phyloP scores from a whole-genome alignment of 768 basidiomycete species.

The Leccinum fibrillosum region DNA sequence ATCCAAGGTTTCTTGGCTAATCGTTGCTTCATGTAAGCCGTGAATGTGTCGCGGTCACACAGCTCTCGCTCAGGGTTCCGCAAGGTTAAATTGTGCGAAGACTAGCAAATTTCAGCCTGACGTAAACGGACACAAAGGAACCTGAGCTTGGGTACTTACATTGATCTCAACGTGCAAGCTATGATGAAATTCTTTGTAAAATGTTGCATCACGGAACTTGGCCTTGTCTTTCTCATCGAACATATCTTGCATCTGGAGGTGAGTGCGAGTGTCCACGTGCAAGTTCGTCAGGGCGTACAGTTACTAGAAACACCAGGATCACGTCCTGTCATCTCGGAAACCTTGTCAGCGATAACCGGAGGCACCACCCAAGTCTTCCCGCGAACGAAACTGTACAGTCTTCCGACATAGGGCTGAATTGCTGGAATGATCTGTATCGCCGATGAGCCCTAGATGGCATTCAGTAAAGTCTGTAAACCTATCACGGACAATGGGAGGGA shows the following conservation, averaged over 20 bases:
- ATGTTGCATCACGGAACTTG: conserved; percentile 44
- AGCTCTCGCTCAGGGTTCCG: conserved; percentile 36
- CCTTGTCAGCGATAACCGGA: conserved; percentile 40
- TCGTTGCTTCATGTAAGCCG: conserved; percentile 45
- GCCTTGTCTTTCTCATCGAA: conserved; percentile 53
- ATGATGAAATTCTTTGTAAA: conserved; percentile 47
- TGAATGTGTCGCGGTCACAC: conserved; percentile 33
- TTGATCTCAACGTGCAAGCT: conserved; percentile 49
- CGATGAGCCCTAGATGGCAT: conserved; percentile 50
- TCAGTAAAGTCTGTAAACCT: background rate
- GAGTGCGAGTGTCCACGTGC: background rate
- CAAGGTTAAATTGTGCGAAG: conserved; percentile 41
- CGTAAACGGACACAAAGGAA: background rate
- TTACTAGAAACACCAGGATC: conserved; percentile 34
- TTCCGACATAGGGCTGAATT: conserved; percentile 49
- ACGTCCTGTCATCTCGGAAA: conserved; percentile 39
- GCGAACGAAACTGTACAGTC: conserved; percentile 53
- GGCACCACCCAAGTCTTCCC: conserved; percentile 57
- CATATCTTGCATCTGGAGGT: conserved; percentile 3
- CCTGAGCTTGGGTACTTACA: background rate
- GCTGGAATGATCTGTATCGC: conserved; percentile 60
- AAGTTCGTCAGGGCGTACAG: conserved; percentile 29
- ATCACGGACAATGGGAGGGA: background rate
- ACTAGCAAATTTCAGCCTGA: background rate
- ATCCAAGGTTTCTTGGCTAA: conserved; percentile 60